Percentiles rank a stretch among this genome's conserved stretches.
Conservation (phyloP, 1,139 yeast genomes). For the Arxiozyma telluris region DNA sequence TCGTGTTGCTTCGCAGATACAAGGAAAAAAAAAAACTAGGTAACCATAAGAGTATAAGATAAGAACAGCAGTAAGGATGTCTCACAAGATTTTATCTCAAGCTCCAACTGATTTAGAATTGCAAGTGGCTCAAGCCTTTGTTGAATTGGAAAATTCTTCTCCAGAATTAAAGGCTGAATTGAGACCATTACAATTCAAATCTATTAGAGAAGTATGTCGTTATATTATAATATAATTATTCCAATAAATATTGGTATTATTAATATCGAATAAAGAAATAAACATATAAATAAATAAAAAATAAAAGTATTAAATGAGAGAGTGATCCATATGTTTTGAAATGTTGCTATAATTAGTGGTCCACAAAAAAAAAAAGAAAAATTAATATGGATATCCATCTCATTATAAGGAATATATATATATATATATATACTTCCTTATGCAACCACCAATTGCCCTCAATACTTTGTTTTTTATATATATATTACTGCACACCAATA, state of each 20-base stretch:
- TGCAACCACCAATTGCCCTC: background rate
- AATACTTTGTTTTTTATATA: background rate
- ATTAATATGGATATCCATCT: slow-evolving; percentile 1
- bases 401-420: background rate
- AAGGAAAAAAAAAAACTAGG: background rate
- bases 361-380: no score
- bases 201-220: slow-evolving; percentile 73
- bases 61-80: slow-evolving; percentile 45
- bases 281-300: background rate
- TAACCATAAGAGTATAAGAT: background rate
- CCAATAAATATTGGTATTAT: background rate
- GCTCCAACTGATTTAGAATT: slow-evolving; percentile 97
- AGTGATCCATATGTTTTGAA: slow-evolving; percentile 2
- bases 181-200: slow-evolving; percentile 97
- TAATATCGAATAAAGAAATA: no score
- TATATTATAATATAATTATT: background rate
- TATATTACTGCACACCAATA: background rate
- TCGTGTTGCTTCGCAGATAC: no score
- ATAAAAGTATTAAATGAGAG: background rate
- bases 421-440: background rate
- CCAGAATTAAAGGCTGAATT: slow-evolving; percentile 94
- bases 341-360: background rate
- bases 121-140: slow-evolving; percentile 98
- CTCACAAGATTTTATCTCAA: slow-evolving; percentile 90
- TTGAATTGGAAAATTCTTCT: slow-evolving; percentile 92